A percentile compares a stretch with the other conserved stretches of the same genome.
These are phyloP conservation scores for Cyclostephanos tholiformis DNA, from an alignment of 108 stramenopile species.

Conservation along the genomic window DNA sequence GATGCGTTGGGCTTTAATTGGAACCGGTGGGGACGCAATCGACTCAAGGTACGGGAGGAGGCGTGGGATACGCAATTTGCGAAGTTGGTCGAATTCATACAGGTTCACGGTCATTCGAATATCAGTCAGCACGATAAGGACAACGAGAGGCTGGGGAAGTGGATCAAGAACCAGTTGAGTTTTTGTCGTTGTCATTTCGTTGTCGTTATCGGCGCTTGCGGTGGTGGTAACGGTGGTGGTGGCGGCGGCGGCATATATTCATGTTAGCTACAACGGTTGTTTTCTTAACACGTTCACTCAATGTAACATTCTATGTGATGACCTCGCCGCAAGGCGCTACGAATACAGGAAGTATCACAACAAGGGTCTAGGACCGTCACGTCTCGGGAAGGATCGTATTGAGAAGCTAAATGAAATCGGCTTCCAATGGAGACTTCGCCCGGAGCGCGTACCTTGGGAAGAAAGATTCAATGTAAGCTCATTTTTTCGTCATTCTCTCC, in stretches of 20 bases:
- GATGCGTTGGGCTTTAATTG: slow-evolving; percentile 40
- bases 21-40: slow-evolving; percentile 30
- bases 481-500: too few relatives aligned
- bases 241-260: too few relatives aligned
- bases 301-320: not conserved
- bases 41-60: slow-evolving; percentile 27
- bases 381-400: slow-evolving; percentile 39
- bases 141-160: slow-evolving; percentile 30
- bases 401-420: slow-evolving; percentile 44
- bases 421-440: slow-evolving; percentile 42
- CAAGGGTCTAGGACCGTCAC: slow-evolving; percentile 29
- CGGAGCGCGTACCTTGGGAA: slow-evolving; percentile 37
- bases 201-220: not conserved
- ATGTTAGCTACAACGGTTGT: not conserved
- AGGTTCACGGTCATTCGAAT: slow-evolving; percentile 8
- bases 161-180: slow-evolving; percentile 43
- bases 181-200: not conserved
- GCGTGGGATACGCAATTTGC: slow-evolving; percentile 35
- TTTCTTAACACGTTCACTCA: not conserved
- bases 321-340: slow-evolving; percentile 15
- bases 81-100: slow-evolving; percentile 29
- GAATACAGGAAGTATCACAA: slow-evolving; percentile 42
- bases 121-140: slow-evolving; percentile 4
- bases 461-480: slow-evolving; percentile 29
- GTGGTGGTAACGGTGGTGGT: too few relatives aligned